phyloP scores from a whole-genome alignment of 352 stramenopile genomes.

The Aphanomyces astaci region DNA sequence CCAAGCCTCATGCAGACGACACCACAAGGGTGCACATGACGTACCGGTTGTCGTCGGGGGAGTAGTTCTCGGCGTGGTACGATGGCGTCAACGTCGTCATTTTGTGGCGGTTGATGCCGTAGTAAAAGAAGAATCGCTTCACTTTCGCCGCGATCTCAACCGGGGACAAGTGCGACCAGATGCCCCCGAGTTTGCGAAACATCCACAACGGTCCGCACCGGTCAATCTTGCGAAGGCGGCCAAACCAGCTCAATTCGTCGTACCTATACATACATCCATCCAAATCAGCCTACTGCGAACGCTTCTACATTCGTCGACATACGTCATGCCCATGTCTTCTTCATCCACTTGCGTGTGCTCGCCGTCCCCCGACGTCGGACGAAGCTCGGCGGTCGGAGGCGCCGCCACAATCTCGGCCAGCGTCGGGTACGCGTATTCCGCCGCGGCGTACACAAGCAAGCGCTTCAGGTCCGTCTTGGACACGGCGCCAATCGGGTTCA shows the following conservation, averaged over 20 bases:
- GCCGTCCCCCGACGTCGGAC: constrained; percentile 74
- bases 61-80: constrained; percentile 99
- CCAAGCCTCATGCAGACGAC: background rate
- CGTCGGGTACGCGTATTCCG: constrained; percentile 87
- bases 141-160: constrained; percentile 77
- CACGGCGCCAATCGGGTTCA: constrained; percentile 98
- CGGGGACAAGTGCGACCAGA: constrained; percentile 84
- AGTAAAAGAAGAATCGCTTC: constrained; percentile 98
- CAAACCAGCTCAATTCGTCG: constrained; percentile 94
- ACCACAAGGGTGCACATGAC: no score
- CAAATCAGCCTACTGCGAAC: no score
- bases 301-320: no score
- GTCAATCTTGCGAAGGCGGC: constrained; percentile 92
- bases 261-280: no score
- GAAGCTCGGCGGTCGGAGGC: constrained; percentile 93
- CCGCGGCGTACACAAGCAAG: constrained; percentile 89
- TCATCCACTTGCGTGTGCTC: constrained; percentile 95
- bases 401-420: constrained; percentile 90
- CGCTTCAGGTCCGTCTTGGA: constrained; percentile 95
- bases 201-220: constrained; percentile 93
- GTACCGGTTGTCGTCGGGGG: constrained; percentile 95
- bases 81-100: constrained; percentile 98
- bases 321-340: constrained; percentile 99
- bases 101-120: constrained; percentile 98
- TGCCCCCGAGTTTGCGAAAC: constrained; percentile 79